A percentile compares a stretch with the other conserved stretches of the same genome.
Evolutionary conservation across 2,329 filamentous ascomycete genomes (phyloP).

Genomic region (Aspergillus proliferans): DNA sequence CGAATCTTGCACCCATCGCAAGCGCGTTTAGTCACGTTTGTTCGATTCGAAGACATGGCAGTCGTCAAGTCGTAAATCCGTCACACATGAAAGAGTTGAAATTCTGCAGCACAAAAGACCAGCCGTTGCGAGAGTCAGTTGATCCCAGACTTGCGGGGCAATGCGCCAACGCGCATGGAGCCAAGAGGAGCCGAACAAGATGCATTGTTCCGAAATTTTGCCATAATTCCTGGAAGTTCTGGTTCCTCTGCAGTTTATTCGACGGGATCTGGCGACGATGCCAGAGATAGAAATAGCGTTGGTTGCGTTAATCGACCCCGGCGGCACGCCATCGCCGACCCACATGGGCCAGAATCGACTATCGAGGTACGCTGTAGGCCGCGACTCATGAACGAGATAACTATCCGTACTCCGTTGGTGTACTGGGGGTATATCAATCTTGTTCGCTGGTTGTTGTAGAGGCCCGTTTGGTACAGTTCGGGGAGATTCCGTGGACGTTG

Average conservation of each 20-base stretch:
- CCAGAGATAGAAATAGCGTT: neutral
- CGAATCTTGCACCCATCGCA: constrained; percentile 51
- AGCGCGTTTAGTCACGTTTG: constrained; percentile 32
- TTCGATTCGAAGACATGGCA: constrained; percentile 9
- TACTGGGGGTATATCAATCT: too few species aligned
- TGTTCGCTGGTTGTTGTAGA: too few species aligned
- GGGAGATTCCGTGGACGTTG: too few species aligned
- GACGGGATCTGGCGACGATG: too few species aligned
- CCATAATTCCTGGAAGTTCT: neutral
- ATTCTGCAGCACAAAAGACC: neutral
- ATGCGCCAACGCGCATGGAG: neutral
- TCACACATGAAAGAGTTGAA: neutral
- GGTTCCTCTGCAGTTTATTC: too few species aligned
- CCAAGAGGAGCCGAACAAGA: too few species aligned
- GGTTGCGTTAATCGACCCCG: constrained; percentile 14
- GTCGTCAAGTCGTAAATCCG: neutral
- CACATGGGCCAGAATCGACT: neutral
- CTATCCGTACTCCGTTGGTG: too few species aligned
- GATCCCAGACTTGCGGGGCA: neutral
- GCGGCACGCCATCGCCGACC: constrained; percentile 13
- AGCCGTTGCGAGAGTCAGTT: neutral
- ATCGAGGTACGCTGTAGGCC: neutral
- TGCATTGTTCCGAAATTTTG: neutral
- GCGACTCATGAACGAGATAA: too few species aligned
- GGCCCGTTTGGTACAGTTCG: too few species aligned